These are phyloP conservation scores for Sphaerulina musiva DNA, from an alignment of 2,329 filamentous ascomycete genomes.

Conservation along the genomic window DNA sequence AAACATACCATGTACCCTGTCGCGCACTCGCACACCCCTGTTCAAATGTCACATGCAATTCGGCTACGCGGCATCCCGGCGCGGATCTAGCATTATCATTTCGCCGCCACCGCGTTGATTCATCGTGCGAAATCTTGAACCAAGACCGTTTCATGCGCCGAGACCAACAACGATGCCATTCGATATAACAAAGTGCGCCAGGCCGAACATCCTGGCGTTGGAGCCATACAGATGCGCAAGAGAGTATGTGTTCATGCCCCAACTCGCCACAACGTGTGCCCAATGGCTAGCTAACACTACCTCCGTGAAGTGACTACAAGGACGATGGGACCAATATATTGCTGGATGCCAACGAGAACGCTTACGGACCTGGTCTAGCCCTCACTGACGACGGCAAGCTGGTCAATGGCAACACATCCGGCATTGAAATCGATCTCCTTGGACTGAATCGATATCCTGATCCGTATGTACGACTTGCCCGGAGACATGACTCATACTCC, in stretches of 20 bases:
- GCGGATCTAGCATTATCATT: neutral
- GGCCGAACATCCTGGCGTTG: constrained; percentile 48
- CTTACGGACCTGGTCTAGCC: constrained; percentile 74
- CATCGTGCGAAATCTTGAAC: constrained; percentile 11
- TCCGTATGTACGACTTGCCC: constrained; percentile 46
- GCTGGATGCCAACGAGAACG: constrained; percentile 96
- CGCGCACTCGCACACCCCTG: neutral
- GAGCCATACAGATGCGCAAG: constrained; percentile 50
- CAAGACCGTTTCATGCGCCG: neutral
- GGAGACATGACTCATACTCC: constrained; percentile 10
- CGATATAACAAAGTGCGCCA: constrained; percentile 45
- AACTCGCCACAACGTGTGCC: neutral
- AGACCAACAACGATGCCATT: constrained; percentile 35
- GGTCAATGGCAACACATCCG: constrained; percentile 39
- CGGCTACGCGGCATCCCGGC: neutral
- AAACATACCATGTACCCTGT: too few relatives aligned
- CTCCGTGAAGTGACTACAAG: constrained; percentile 68
- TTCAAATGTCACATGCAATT: neutral
- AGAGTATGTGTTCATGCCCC: constrained; percentile 49
- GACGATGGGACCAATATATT: constrained; percentile 94
- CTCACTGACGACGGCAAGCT: constrained; percentile 46
- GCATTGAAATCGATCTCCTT: constrained; percentile 64
- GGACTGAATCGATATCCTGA: constrained; percentile 92
- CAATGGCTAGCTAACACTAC: constrained; percentile 21
- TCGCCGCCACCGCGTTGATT: neutral